Base-by-base conservation (phyloP, 164 flowering plant species). In the Stephania cephalantha region DNA sequence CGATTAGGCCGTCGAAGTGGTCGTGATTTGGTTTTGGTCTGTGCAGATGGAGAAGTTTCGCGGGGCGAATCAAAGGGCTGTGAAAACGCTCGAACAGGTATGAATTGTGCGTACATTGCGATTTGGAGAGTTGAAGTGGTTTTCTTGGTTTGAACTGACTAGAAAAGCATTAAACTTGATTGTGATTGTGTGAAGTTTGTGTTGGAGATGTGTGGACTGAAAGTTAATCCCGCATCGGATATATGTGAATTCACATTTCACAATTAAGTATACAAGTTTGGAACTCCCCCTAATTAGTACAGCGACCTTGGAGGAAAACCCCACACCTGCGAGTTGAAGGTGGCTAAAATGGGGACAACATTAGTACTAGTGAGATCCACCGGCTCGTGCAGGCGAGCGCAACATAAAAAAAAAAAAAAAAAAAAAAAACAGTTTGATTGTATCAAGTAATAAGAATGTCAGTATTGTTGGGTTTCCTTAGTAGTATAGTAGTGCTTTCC, bases 31-130 rank as follows among this genome's bases (percentile, higher is more conserved):
- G 29, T 48, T 61, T 74, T 70, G 45, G 22, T 73, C 20, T 11
- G 7, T 75, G 17, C 75, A 95, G 99, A 83, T 76, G 55, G 94
- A 86, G 63, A 93, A 88, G 52, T 87, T 85, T 81, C 85, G 83
- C 80, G 88, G 79, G 68, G 86, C 91, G 61, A 93, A 93, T 83
- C 89, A 88, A 68, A 87, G 92, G 80, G 99, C 99, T 18, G 83
- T 84, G 35, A 85, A 89, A 75, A 83, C 84, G 12, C 83, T 95
- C 50, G 91, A 91, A 78, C 87, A 86, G 94, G 98, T 95, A 84
- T 3, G 64, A 18, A 15, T 58, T n/a, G 64, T 6, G 64, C 20
- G 5, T 15, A 35, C 18, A n/a, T n/a, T 58, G 64, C 20, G 6
- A n/a, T 58, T 58, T 58, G 20, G 4, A 58, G 64, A 17, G 20